Base-by-base conservation (phyloP, 192 early-diverging fungal genomes). In the Thoreauomyces humboldtii region DNA sequence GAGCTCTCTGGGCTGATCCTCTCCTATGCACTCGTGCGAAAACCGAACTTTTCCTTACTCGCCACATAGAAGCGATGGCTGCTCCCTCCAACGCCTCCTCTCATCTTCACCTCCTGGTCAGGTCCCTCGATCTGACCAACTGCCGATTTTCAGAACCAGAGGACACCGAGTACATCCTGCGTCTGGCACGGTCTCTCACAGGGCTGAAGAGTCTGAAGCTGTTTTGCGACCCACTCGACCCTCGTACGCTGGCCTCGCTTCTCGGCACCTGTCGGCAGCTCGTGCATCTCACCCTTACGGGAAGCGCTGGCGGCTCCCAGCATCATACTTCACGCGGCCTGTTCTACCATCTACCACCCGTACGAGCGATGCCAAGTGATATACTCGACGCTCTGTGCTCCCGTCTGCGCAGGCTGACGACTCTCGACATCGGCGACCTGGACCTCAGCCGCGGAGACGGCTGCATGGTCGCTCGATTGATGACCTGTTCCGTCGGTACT, bases 211-310 rank as follows among this genome's bases (percentile, higher is more conserved):
- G 37, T 14, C 53, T 65, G 11, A 53, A 65, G 27, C 2, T 65
- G 24, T 65, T 65, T 45, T 37, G 37, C 27, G 63, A 65, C 33
- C 63, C 63, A 17, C 22, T 65, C n/a, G 63, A 65, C 38, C 63
- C 63, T 15, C 51, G 63, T 9, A 65, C 63, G 0, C 53, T 65
- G 21, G 36, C 33, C 12, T 41, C n/a, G 24, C 2, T 65, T 29
- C 29, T 65, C n/a, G 36, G 9, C 3, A 25, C 53, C 7, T 65
- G 63, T 28, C 32, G 19, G 1, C 2, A 44, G 4, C n/a, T 65
- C 4, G 17, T n/a, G 3, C 5, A 55, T 0, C 22, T 65, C 0
- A 55, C 41, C 17, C 19, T 65, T 15, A 55, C 63, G 14, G 63
- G 63, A 14, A 41, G 33, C 2, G 32, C 19, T 24, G 63, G 63